Evolutionary conservation across 1,284 basidiomycete genomes (phyloP).

Genomic region (Exobasidium rhododendri): DNA sequence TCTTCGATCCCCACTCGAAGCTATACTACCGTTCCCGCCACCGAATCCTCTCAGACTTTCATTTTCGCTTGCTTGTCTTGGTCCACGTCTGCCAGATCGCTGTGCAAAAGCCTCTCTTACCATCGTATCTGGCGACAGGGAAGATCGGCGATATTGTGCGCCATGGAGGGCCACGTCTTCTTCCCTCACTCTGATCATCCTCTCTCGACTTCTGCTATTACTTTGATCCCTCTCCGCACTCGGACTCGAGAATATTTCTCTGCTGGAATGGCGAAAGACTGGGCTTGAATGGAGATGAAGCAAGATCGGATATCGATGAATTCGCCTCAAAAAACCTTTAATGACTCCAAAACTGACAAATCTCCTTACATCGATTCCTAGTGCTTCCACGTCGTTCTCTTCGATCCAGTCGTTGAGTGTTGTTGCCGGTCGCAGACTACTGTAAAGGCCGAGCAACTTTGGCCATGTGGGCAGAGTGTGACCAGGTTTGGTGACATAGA

Average conservation of each 20-base stretch:
- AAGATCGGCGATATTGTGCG: neutral
- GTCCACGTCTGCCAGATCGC: neutral
- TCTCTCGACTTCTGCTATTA: neutral
- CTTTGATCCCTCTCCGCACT: neutral
- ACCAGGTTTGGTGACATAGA: slow-evolving; percentile 79
- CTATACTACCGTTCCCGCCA: slow-evolving; percentile 14
- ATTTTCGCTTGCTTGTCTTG: neutral
- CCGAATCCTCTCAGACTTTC: slow-evolving; percentile 10
- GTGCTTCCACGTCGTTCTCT: slow-evolving; percentile 60
- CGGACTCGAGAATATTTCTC: neutral
- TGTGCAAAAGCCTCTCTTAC: neutral
- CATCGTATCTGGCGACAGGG: neutral
- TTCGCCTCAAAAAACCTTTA: slow-evolving; percentile 89
- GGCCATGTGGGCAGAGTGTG: slow-evolving; percentile 38
- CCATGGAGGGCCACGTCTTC: neutral
- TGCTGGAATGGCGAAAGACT: neutral
- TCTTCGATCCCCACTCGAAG: neutral
- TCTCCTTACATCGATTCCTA: slow-evolving; percentile 82
- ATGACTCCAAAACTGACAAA: slow-evolving; percentile 99
- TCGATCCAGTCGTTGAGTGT: slow-evolving; percentile 89
- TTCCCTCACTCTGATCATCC: neutral
- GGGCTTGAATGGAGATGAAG: slow-evolving; percentile 3
- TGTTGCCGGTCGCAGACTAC: slow-evolving; percentile 75
- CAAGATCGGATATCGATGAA: slow-evolving; percentile 88
- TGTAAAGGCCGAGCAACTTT: slow-evolving; percentile 76